Percentiles rank a stretch among this genome's conserved stretches.
Evolutionary conservation across 164 flowering plant genomes (phyloP).

Genomic region (Pachysandra terminalis): DNA sequence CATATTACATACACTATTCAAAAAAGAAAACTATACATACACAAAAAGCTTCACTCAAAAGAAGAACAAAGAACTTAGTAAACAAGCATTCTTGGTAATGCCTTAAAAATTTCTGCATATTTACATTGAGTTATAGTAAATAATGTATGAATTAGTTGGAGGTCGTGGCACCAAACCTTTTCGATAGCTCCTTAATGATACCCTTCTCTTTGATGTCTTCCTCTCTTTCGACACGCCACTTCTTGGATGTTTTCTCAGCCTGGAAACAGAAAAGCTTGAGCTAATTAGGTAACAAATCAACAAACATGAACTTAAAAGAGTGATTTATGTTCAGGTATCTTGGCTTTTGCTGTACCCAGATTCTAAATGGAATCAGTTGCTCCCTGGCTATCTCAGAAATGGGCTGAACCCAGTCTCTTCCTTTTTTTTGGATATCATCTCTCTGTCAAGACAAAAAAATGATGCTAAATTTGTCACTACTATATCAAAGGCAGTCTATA

Average conservation of each 20-base stretch:
- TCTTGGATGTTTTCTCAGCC: slow-evolving; percentile 59
- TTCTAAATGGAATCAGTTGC: slow-evolving; percentile 51
- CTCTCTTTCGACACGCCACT: slow-evolving; percentile 54
- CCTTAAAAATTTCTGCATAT: not conserved
- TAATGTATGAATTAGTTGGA: slow-evolving; percentile 26
- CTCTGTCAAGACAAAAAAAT: slow-evolving; percentile 32
- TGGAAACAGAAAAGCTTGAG: slow-evolving; percentile 21
- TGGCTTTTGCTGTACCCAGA: slow-evolving; percentile 52
- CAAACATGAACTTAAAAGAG: not conserved
- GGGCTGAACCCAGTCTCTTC: slow-evolving; percentile 58
- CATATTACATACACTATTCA: too few relatives aligned
- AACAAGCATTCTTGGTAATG: not conserved
- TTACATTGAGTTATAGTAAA: not conserved
- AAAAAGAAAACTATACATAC: too few relatives aligned
- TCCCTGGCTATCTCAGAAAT: slow-evolving; percentile 43
- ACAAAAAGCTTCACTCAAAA: too few relatives aligned
- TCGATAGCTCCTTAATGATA: slow-evolving; percentile 65
- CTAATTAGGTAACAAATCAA: slow-evolving; percentile 1
- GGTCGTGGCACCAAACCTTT: slow-evolving; percentile 45
- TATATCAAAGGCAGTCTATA: too few relatives aligned
- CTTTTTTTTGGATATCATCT: slow-evolving; percentile 61
- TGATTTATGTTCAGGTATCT: not conserved
- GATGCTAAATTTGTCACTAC: too few relatives aligned
- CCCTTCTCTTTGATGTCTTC: slow-evolving; percentile 56
- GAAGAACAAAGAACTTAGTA: too few relatives aligned